These are phyloP conservation scores for Flaveria trinervia DNA, from an alignment of 129 eudicot genomes.

Conservation along the genomic window DNA sequence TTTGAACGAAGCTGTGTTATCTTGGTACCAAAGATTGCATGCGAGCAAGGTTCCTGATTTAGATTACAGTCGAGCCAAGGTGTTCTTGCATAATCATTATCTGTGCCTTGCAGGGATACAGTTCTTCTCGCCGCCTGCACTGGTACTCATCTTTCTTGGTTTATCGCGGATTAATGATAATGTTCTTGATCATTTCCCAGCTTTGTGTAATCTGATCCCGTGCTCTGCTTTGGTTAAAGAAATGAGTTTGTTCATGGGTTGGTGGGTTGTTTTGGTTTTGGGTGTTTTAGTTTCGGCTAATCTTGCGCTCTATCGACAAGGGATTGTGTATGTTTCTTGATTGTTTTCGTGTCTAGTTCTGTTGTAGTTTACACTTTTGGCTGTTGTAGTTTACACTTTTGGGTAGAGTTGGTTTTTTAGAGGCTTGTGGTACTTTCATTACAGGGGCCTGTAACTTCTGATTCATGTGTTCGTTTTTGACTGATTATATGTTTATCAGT, in stretches of 20 bases:
- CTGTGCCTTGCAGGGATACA: slow-evolving; percentile 80
- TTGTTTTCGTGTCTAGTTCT: slow-evolving; percentile 20
- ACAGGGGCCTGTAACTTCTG: not conserved
- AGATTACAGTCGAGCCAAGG: slow-evolving; percentile 88
- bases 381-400: slow-evolving; percentile 25
- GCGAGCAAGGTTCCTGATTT: slow-evolving; percentile 83
- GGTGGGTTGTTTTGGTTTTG: slow-evolving; percentile 88
- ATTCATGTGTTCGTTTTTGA: slow-evolving; percentile 10
- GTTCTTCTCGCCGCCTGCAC: slow-evolving; percentile 65
- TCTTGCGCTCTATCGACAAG: slow-evolving; percentile 72
- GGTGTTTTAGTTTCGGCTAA: slow-evolving; percentile 53
- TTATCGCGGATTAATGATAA: slow-evolving; percentile 60
- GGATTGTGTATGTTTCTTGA: slow-evolving; percentile 80
- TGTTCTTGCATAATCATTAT: slow-evolving; percentile 88
- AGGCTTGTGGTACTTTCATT: slow-evolving; percentile 9
- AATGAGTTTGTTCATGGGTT: slow-evolving; percentile 73
- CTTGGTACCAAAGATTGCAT: slow-evolving; percentile 97
- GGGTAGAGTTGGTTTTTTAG: slow-evolving; percentile 22
- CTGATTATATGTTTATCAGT: not conserved
- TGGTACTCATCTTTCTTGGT: slow-evolving; percentile 79
- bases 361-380: slow-evolving; percentile 26
- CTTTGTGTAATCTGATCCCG: slow-evolving; percentile 48
- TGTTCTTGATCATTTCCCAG: slow-evolving; percentile 51
- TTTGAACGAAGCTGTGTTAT: slow-evolving; percentile 84
- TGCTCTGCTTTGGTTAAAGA: slow-evolving; percentile 68